phyloP scores from a whole-genome alignment of 805 yeast species.

The Candida incommunis region DNA sequence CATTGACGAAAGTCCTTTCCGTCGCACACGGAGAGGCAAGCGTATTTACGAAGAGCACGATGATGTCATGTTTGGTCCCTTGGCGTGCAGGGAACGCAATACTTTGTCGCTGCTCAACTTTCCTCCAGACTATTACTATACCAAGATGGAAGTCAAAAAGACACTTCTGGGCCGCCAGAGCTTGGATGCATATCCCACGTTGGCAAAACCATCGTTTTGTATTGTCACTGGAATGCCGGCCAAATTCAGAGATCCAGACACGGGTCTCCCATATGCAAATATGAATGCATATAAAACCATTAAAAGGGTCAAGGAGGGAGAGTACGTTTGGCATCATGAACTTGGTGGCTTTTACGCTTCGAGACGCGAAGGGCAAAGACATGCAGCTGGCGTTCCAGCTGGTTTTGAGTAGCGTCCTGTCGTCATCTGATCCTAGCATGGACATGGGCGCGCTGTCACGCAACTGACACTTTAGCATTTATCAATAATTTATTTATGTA shows the following conservation, averaged over 20 bases:
- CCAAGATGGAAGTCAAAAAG: conserved; percentile 15
- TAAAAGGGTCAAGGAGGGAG: conserved; percentile 32
- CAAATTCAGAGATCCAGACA: conserved; percentile 73
- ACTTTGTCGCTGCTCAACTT: conserved; percentile 40
- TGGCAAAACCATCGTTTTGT: conserved; percentile 41
- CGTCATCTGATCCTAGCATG: no score
- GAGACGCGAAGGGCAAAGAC: conserved; percentile 28
- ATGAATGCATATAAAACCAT: conserved; percentile 68
- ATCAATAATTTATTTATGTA: conserved; percentile 4
- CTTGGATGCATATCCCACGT: conserved; percentile 8
- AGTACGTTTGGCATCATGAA: conserved; percentile 36
- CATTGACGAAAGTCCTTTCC: neutral
- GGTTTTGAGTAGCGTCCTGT: conserved; percentile 54
- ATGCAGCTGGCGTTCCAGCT: conserved; percentile 79
- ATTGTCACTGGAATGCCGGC: conserved; percentile 72
- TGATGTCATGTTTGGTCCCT: conserved; percentile 36
- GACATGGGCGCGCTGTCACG: no score
- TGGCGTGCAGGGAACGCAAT: conserved; percentile 34
- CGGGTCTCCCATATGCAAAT: conserved; percentile 75
- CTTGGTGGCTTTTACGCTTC: conserved; percentile 33
- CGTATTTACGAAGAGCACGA: conserved; percentile 1
- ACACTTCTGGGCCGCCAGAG: conserved; percentile 49
- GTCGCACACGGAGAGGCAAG: neutral
- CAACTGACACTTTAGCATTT: neutral
- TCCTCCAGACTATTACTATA: conserved; percentile 13